Evolutionary conservation across 495 filamentous ascomycete genomes (phyloP).

Genomic region (Venustampulla echinocandica): DNA sequence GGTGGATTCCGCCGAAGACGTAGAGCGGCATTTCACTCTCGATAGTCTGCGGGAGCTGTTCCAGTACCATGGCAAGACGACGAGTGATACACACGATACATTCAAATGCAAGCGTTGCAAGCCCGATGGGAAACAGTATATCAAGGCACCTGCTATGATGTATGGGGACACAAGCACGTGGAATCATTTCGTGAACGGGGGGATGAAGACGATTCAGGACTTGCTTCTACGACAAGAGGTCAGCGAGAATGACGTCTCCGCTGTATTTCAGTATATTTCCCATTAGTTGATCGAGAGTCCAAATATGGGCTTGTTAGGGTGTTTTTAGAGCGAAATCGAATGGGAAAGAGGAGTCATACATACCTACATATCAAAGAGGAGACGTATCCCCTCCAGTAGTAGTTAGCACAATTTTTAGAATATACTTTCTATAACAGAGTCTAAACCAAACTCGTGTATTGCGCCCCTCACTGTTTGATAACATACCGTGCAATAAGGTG

Average conservation of each 20-base stretch:
- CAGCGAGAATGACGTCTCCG: slow-evolving; percentile 69
- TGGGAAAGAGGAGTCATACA: no score
- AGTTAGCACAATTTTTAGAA: no score
- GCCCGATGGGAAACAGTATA: slow-evolving; percentile 71
- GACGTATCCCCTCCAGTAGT: no score
- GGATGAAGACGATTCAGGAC: slow-evolving; percentile 78
- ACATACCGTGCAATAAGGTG: no score
- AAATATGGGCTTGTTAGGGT: no score
- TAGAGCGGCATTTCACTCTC: slow-evolving; percentile 89
- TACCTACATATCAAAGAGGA: no score
- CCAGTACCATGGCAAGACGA: slow-evolving; percentile 75
- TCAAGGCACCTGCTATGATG: slow-evolving; percentile 87
- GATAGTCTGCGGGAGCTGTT: slow-evolving; percentile 88
- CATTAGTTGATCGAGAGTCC: no score
- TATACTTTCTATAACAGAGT: no score
- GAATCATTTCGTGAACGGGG: slow-evolving; percentile 90
- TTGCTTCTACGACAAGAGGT: slow-evolving; percentile 83
- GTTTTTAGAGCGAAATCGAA: no score
- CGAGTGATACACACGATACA: slow-evolving; percentile 93
- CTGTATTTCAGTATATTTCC: slow-evolving; percentile 98
- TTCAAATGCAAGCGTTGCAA: slow-evolving; percentile 98
- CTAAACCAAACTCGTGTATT: no score
- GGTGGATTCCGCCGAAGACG: slow-evolving; percentile 94
- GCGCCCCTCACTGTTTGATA: no score
- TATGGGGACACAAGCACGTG: slow-evolving; percentile 98